Base-by-base conservation (phyloP, 768 basidiomycete species). In the Phlegmacium glaucopus region DNA sequence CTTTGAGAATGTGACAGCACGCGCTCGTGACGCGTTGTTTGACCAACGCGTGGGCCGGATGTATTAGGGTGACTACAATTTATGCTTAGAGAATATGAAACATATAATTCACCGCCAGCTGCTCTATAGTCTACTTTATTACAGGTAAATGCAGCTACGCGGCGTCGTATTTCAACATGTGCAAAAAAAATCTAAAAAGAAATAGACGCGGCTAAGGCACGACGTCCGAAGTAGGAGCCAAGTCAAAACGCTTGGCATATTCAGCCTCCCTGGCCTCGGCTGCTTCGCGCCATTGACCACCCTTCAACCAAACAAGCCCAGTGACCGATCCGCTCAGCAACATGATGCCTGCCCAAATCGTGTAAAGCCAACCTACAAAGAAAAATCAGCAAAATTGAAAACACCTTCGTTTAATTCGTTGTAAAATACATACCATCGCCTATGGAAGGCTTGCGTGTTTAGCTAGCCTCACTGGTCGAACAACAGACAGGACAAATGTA, bases 261-360 rank as follows among this genome's bases (percentile, higher is more conserved):
- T 34, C 38, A 13, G 36, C 49, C 41, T 84, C 79, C 26, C 69
- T 57, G 27, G 60, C 62, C 56, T 79, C 78, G 8, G 75, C 76
- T 38, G 56, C 60, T 52, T 72, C 67, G 8, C 87, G 72, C 87
- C 87, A 89, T 7, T 60, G 53, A 10, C 62, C 68, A 0, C 86
- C 88, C 63, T 80, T 81, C 67, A 64, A 64, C 49, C 75, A 69
- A 2, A 87, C 80, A 4, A 88, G 63, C n/a, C 86, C 51, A 16
- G 87, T 72, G 12, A 87, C 69, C 3, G 74, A 50, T 35, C 80
- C 80, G 32, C 72, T 75, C 26, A 82, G 37, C 1, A 76, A 51
- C 58, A 89, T 56, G 0, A 91, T 34, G 9, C 59, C 63, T 7
- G 69, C 66, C 69, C 72, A 86, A 2, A 89, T 71, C 1, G 86